Evolutionary conservation across 129 eudicot genomes (phyloP), one percentile per base, ranked within the genome.

Genomic region (Arctium lappa): DNA sequence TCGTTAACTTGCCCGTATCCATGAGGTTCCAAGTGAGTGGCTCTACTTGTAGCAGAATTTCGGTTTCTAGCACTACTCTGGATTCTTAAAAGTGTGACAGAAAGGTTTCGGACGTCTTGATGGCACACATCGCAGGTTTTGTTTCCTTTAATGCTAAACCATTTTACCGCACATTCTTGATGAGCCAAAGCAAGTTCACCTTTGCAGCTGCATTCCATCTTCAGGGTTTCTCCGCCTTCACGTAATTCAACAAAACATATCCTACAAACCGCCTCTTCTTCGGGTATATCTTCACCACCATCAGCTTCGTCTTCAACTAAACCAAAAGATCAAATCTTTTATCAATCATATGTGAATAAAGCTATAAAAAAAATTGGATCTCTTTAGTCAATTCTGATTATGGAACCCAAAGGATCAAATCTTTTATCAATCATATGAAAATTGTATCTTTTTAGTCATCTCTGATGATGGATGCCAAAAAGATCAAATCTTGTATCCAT

Each of bases 91-190:
- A 95, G 97, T 6, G 99, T 95, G 75, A 95, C 99, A 1, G 99
- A 90, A 16, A 95, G 85, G 80, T 95, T 95, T 44, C 66, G 79
- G 75, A 95, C 99, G 44, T 95, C 97, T 85, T 95, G 93, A 78
- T 91, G 91, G 88, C 99, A 95, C 72, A 95, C 97, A 27, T 95
- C 99, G 48, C 99, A 95, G 10, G 89, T 92, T 76, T 90, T 93
- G 93, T 91, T 95, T 66, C 99, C 99, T 88, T 95, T 95, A 50
- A 95, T 95, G 80, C 93, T 83, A 85, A 95, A 95, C 99, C 99
- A 95, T 86, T 93, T 95, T 37, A 95, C 63, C 7, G 97, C 99
- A 71, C 99, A 95, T 81, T 95, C 99, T 93, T 90, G 84, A 85
- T 95, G 99, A 77, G 99, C 99, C 79, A 95, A 86, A 81, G 97